Evolutionary conservation across 306 rosid genomes (phyloP).

Genomic region (Alnus rubra): DNA sequence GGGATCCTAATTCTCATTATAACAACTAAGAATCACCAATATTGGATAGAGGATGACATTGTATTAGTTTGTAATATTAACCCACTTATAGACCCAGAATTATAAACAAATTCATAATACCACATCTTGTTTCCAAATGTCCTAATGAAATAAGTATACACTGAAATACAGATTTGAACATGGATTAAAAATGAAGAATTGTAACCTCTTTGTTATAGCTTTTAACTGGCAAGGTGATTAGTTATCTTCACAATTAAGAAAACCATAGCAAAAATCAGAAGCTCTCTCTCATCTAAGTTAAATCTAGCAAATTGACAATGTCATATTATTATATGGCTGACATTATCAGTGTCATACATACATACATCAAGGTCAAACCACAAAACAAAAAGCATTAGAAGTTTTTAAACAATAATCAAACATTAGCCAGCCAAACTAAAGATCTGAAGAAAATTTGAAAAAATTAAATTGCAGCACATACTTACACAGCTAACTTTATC

Average conservation of each 20-base stretch:
- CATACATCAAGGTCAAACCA: conserved; percentile 3
- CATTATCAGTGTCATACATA: background rate
- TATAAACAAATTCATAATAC: background rate
- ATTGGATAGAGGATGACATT: background rate
- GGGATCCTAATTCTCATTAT: background rate
- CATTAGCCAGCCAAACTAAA: background rate
- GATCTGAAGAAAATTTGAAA: background rate
- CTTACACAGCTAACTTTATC: background rate
- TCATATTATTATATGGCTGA: background rate
- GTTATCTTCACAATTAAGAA: background rate
- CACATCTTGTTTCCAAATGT: conserved; percentile 1
- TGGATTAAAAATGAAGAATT: background rate
- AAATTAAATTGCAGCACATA: background rate
- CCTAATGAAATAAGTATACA: background rate
- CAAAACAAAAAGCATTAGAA: background rate
- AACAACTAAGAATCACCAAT: conserved; percentile 6
- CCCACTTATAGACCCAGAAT: background rate
- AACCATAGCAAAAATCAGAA: background rate
- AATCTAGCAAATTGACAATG: background rate
- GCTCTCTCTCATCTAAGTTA: background rate
- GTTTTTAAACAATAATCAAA: background rate
- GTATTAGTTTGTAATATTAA: background rate
- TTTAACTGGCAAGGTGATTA: background rate
- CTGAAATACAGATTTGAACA: background rate
- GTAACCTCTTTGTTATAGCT: background rate